Conservation (phyloP, 345 rosid genomes). For the Jatropha curcas region DNA sequence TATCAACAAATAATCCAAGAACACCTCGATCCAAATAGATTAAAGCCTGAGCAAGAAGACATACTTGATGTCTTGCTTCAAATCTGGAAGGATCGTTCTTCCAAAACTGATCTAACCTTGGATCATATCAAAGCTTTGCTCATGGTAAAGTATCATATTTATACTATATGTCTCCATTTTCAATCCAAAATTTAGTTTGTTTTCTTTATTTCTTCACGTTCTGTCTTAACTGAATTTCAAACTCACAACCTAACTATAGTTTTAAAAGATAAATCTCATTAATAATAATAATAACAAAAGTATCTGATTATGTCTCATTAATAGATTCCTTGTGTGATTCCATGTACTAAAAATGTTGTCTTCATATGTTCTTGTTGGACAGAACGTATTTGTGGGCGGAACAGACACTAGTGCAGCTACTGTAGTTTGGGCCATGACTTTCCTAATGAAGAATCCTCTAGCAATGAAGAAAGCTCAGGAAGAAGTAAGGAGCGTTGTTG, state of each 20-base stretch:
- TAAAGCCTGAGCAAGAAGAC: slow-evolving; percentile 26
- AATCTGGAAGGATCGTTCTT: slow-evolving; percentile 26
- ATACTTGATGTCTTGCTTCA: slow-evolving; percentile 32
- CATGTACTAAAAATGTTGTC: too few relatives aligned
- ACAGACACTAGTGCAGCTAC: slow-evolving; percentile 42
- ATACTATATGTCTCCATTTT: too few relatives aligned
- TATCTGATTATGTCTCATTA: too few relatives aligned
- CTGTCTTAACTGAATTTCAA: too few relatives aligned
- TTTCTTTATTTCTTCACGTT: too few relatives aligned
- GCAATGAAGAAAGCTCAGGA: slow-evolving; percentile 42
- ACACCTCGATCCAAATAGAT: slow-evolving; percentile 31
- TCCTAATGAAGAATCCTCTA: slow-evolving; percentile 32
- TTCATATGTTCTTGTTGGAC: neutral
- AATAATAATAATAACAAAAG: too few relatives aligned
- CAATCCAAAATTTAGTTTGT: neutral
- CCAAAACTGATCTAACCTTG: slow-evolving; percentile 26
- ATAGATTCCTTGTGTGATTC: neutral
- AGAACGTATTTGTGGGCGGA: slow-evolving; percentile 46
- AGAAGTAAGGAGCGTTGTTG: slow-evolving; percentile 31
- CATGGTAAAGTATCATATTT: slow-evolving; percentile 28
- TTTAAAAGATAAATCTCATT: too few relatives aligned
- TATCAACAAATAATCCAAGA: slow-evolving; percentile 43
- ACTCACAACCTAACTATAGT: too few relatives aligned
- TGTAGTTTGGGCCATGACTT: slow-evolving; percentile 49
- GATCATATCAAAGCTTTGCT: slow-evolving; percentile 58